phyloP scores from a whole-genome alignment of 805 yeast species.

The Priceomyces melissophilus region DNA sequence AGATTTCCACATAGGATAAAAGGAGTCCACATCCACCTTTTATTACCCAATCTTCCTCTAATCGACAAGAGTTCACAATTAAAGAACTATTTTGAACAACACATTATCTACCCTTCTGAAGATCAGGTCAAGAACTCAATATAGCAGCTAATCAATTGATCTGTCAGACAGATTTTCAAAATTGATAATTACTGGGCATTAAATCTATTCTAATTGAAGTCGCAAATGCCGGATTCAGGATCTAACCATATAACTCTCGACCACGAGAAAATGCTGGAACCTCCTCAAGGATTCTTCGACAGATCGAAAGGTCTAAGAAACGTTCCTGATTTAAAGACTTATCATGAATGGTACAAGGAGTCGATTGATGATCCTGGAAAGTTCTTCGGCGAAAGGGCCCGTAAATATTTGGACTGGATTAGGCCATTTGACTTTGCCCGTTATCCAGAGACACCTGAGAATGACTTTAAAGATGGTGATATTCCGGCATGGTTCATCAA shows the following conservation, averaged over 20 bases:
- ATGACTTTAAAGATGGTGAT: constrained; percentile 62
- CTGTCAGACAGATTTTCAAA: too few species aligned
- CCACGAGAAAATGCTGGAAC: constrained; percentile 27
- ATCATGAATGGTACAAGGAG: constrained; percentile 49
- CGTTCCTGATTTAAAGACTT: constrained; percentile 47
- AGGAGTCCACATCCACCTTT: too few species aligned
- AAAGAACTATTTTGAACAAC: too few species aligned
- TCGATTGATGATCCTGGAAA: constrained; percentile 52
- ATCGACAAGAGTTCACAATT: too few species aligned
- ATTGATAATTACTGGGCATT: background rate
- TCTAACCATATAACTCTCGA: constrained; percentile 26
- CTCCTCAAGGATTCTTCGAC: constrained; percentile 39
- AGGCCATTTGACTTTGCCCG: constrained; percentile 48
- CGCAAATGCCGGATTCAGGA: constrained; percentile 1
- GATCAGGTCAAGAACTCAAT: too few species aligned
- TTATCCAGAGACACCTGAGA: constrained; percentile 43
- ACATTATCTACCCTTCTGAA: too few species aligned
- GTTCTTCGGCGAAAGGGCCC: constrained; percentile 56
- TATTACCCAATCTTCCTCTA: too few species aligned
- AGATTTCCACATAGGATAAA: too few species aligned
- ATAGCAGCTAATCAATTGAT: too few species aligned
- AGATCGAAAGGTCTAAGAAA: constrained; percentile 48
- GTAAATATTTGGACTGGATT: constrained; percentile 49
- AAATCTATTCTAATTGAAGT: background rate
- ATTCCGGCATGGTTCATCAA: constrained; percentile 86